Percentiles rank a stretch among this genome's conserved stretches.
These are phyloP conservation scores for Simplicillium sp. DNA, from an alignment of 2,329 filamentous ascomycete species.

Conservation along the genomic window DNA sequence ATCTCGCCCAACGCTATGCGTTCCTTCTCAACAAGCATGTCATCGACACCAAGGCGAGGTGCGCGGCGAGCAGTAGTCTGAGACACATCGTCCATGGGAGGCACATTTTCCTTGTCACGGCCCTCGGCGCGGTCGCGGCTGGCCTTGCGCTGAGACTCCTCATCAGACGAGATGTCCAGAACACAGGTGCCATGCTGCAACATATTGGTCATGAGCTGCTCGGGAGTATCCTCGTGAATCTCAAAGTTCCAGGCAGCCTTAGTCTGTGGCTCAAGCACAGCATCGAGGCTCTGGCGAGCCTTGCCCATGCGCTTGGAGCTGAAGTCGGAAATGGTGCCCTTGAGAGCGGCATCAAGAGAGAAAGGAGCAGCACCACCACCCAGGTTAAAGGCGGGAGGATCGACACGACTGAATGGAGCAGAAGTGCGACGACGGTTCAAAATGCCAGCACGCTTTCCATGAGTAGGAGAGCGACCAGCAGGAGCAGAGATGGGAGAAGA, in stretches of 20 bases:
- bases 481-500: conserved; percentile 54
- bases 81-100: conserved; percentile 58
- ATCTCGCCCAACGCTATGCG: conserved; percentile 59
- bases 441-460: conserved; percentile 58
- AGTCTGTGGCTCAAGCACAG: conserved; percentile 34
- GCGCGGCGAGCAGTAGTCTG: conserved; percentile 37
- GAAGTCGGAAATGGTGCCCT: conserved; percentile 61
- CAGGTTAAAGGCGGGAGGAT: conserved; percentile 54
- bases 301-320: conserved; percentile 15
- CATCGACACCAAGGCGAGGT: conserved; percentile 26
- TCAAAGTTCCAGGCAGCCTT: conserved; percentile 80
- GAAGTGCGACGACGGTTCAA: conserved; percentile 57
- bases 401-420: conserved; percentile 57
- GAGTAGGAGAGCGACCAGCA: conserved; percentile 72
- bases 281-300: conserved; percentile 8
- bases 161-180: conserved; percentile 83
- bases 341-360: conserved; percentile 75
- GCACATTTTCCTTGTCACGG: conserved; percentile 87
- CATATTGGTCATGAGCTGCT: conserved; percentile 85
- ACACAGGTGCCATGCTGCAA: conserved; percentile 84
- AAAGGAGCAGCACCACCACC: conserved; percentile 55
- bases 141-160: conserved; percentile 55
- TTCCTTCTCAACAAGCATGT: conserved; percentile 54
- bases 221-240: conserved; percentile 84
- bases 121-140: conserved; percentile 45